Evolutionary conservation across 768 basidiomycete genomes (phyloP).

Genomic region (Lactarius hengduanensis): DNA sequence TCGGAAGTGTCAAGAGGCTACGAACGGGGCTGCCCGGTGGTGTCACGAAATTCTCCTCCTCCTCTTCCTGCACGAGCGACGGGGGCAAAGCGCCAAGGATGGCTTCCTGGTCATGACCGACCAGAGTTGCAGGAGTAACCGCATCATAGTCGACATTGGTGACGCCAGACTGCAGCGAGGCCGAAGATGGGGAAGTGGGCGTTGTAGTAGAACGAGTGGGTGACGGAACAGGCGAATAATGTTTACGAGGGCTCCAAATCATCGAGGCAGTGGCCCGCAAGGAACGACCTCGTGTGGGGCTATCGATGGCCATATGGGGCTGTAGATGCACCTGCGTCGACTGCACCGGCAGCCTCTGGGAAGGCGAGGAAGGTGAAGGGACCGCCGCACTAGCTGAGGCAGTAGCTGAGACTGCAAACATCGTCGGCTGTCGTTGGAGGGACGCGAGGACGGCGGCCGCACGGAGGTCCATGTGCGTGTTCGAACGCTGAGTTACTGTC

Average conservation of each 20-base stretch:
- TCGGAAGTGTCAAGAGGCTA: conserved; percentile 9
- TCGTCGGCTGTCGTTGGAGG: not conserved
- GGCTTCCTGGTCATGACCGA: conserved; percentile 9
- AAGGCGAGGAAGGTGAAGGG: conserved; percentile 1
- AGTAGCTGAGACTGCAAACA: conserved; percentile 4
- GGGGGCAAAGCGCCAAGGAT: conserved; percentile 2
- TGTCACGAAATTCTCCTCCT: conserved; percentile 25
- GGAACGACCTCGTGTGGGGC: conserved; percentile 17
- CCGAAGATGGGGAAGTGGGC: conserved; percentile 17
- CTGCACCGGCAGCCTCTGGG: not conserved
- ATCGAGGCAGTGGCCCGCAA: conserved; percentile 18
- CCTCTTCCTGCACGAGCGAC: conserved; percentile 24
- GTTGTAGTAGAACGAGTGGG: conserved; percentile 17
- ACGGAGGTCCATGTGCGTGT: conserved; percentile 7
- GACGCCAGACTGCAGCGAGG: conserved; percentile 14
- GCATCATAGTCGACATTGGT: conserved; percentile 5
- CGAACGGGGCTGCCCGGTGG: conserved; percentile 25
- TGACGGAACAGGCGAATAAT: conserved; percentile 17
- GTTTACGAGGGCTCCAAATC: conserved; percentile 17
- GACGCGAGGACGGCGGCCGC: not conserved
- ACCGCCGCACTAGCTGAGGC: not conserved
- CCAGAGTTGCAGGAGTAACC: not conserved
- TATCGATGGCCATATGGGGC: not conserved
- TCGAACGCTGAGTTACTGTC: not conserved
- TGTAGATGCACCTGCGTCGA: not conserved